Evolutionary conservation across 2,329 filamentous ascomycete species (phyloP).

Genomic region (Chaetomiaceae sp.): DNA sequence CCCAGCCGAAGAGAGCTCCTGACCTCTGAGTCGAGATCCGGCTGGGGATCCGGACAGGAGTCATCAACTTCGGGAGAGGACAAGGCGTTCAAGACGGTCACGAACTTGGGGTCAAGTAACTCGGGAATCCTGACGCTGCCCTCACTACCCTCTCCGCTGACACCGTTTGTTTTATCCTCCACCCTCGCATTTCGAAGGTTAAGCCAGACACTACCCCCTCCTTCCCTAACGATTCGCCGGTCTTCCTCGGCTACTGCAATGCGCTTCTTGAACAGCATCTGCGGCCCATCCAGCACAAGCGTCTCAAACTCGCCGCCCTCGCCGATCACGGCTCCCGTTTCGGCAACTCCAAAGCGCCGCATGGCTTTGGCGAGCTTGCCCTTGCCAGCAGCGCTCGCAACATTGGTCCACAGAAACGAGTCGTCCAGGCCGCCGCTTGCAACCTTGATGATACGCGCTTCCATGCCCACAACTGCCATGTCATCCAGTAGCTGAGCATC

Average conservation of each 20-base stretch:
- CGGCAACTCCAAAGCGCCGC: slow-evolving; percentile 60
- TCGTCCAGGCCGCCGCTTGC: slow-evolving; percentile 86
- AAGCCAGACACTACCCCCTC: slow-evolving; percentile 74
- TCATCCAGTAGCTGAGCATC: slow-evolving; percentile 66
- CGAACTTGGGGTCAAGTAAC: slow-evolving; percentile 62
- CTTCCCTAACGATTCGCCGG: slow-evolving; percentile 55
- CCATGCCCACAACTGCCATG: slow-evolving; percentile 72
- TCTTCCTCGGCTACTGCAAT: slow-evolving; percentile 58
- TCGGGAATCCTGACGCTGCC: slow-evolving; percentile 50
- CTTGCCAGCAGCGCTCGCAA: slow-evolving; percentile 54
- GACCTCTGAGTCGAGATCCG: not conserved
- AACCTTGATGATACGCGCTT: slow-evolving; percentile 92
- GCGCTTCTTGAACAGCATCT: slow-evolving; percentile 63
- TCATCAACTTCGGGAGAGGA: not conserved
- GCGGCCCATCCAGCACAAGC: slow-evolving; percentile 76
- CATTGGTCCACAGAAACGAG: slow-evolving; percentile 73
- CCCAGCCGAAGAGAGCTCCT: not conserved
- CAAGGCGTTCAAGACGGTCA: slow-evolving; percentile 36
- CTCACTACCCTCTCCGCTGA: not conserved
- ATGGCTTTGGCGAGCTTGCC: slow-evolving; percentile 50
- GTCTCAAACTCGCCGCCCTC: slow-evolving; percentile 98
- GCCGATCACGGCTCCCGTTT: slow-evolving; percentile 70
- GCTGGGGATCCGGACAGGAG: not conserved
- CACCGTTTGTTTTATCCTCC: slow-evolving; percentile 36
- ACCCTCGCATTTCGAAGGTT: slow-evolving; percentile 56